Conservation (phyloP, 176 grass and related monocot genomes). For the Chloris gayana region DNA sequence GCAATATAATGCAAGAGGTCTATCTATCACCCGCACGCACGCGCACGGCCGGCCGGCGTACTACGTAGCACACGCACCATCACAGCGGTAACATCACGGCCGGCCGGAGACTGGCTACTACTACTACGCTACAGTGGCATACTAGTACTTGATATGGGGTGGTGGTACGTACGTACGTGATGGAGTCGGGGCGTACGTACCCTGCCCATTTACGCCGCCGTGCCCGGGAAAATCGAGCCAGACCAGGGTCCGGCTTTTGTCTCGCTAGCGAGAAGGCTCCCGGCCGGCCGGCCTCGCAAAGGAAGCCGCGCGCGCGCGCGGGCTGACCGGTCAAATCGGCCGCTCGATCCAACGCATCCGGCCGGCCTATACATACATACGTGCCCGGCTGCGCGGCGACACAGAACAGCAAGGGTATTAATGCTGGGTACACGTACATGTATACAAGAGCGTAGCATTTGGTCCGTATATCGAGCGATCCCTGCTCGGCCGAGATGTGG, state of each 20-base stretch:
- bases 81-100: not conserved
- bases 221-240: slow-evolving; percentile 38
- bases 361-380: too few relatives aligned
- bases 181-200: not conserved
- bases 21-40: not conserved
- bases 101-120: not conserved
- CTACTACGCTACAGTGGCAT: not conserved
- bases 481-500: not conserved
- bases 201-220: not conserved
- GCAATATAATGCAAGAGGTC: too few relatives aligned
- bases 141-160: not conserved
- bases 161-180: not conserved
- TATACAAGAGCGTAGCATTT: not conserved
- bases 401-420: not conserved
- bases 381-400: slow-evolving; percentile 6
- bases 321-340: slow-evolving; percentile 33
- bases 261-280: not conserved
- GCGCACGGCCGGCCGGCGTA: not conserved
- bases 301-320: not conserved
- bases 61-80: not conserved
- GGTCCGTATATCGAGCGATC: not conserved
- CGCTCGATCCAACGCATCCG: not conserved
- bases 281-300: not conserved
- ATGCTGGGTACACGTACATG: not conserved
- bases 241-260: slow-evolving; percentile 5